Percentiles rank a stretch among this genome's conserved stretches.
Evolutionary conservation across 352 stramenopile genomes (phyloP).

Genomic region (Poterioochromonas sp.): DNA sequence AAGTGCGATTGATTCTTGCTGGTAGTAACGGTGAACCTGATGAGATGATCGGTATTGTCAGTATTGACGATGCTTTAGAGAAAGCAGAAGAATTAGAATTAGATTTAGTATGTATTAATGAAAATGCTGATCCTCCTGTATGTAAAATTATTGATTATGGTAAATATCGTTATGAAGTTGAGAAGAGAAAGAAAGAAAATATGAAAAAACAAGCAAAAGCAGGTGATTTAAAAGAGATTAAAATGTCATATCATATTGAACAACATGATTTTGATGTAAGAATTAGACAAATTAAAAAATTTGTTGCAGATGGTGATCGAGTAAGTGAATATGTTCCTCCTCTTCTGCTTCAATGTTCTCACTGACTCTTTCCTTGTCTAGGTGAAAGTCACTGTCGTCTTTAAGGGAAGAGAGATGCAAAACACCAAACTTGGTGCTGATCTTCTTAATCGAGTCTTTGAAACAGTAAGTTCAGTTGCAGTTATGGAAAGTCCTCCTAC

Average conservation of each 20-base stretch:
- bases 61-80: not conserved
- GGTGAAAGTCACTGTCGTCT: slow-evolving; percentile 16
- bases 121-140: slow-evolving; percentile 22
- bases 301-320: slow-evolving; percentile 15
- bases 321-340: not conserved
- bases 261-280: slow-evolving; percentile 33
- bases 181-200: slow-evolving; percentile 32
- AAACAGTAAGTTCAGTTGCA: not conserved
- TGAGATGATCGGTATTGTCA: not conserved
- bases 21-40: not conserved
- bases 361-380: not conserved
- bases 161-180: slow-evolving; percentile 20
- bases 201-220: slow-evolving; percentile 26
- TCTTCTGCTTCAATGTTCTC: not conserved
- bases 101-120: slow-evolving; percentile 29
- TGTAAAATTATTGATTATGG: slow-evolving; percentile 30
- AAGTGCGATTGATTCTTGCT: not conserved
- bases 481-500: slow-evolving; percentile 11
- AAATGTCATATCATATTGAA: slow-evolving; percentile 26
- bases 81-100: slow-evolving; percentile 19
- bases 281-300: not conserved
- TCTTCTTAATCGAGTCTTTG: not conserved
- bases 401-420: slow-evolving; percentile 33
- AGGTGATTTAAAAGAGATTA: slow-evolving; percentile 25
- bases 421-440: not conserved